Evolutionary conservation across 495 filamentous ascomycete genomes (phyloP).

Genomic region (Elaphomyces granulatus): DNA sequence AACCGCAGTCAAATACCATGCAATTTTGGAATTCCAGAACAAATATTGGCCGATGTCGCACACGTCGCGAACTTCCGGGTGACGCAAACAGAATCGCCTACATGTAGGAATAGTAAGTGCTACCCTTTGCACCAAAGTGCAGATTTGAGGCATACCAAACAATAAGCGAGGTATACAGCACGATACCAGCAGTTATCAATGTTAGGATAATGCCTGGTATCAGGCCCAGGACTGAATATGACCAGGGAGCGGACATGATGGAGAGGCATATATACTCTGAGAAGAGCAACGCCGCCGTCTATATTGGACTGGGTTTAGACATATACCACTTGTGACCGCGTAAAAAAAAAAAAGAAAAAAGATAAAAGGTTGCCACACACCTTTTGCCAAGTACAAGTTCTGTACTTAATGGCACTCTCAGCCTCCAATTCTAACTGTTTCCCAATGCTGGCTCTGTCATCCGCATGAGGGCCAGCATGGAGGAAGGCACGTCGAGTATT

Average conservation of each 20-base stretch:
- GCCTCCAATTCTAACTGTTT: conserved; percentile 68
- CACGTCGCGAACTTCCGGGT: conserved; percentile 77
- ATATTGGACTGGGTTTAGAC: conserved; percentile 2
- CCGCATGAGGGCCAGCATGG: conserved; percentile 8
- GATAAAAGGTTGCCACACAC: no score
- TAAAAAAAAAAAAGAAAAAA: conserved; percentile 4
- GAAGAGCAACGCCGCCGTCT: conserved; percentile 78
- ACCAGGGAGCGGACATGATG: conserved; percentile 90
- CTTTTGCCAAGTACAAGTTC: conserved; percentile 86
- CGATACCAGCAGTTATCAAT: conserved; percentile 53
- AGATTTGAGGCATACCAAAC: conserved; percentile 41
- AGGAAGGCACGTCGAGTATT: conserved; percentile 11
- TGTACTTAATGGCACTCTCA: conserved; percentile 69
- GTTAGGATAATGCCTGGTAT: conserved; percentile 81
- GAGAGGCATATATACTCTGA: conserved; percentile 88
- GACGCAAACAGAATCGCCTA: conserved; percentile 71
- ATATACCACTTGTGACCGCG: no score
- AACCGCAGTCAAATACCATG: conserved; percentile 69
- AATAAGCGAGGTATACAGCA: conserved; percentile 74
- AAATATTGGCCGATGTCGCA: conserved; percentile 85
- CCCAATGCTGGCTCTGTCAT: conserved; percentile 35
- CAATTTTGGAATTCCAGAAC: conserved; percentile 63
- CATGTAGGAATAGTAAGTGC: conserved; percentile 2
- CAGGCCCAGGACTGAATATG: conserved; percentile 71
- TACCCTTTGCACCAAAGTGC: neutral